Evolutionary conservation across 2,329 filamentous ascomycete genomes (phyloP).

Genomic region (Nemania abortiva): DNA sequence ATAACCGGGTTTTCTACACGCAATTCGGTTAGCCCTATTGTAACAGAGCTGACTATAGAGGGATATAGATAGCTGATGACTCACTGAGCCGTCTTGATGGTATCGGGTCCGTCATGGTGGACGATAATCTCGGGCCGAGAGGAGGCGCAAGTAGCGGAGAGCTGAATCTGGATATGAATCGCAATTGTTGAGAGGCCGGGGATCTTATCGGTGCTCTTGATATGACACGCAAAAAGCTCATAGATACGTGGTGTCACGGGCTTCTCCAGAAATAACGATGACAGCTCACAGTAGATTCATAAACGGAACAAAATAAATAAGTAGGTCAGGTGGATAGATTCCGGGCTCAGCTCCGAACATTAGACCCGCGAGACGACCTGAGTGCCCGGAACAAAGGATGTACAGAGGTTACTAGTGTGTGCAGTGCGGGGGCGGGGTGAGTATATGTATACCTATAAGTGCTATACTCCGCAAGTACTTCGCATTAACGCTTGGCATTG

Average conservation of each 20-base stretch:
- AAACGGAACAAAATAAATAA: not conserved
- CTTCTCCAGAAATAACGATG: not conserved
- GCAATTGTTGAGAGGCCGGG: constrained; percentile 3
- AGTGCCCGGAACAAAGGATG: constrained; percentile 15
- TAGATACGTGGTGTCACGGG: not conserved
- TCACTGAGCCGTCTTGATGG: constrained; percentile 45
- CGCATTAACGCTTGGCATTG: not conserved
- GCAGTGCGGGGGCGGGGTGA: constrained; percentile 21
- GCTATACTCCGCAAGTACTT: not conserved
- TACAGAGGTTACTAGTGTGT: not conserved
- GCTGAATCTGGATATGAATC: not conserved
- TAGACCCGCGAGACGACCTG: constrained; percentile 1
- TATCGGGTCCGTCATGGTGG: constrained; percentile 39
- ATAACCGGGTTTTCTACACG: constrained; percentile 61
- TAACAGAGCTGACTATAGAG: not conserved
- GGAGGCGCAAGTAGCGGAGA: constrained; percentile 10
- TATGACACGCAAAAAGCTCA: constrained; percentile 23
- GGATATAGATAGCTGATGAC: constrained; percentile 24
- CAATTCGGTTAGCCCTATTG: constrained; percentile 30
- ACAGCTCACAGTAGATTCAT: not conserved
- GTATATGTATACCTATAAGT: not conserved
- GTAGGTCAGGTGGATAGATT: not conserved
- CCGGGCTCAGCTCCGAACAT: constrained; percentile 3
- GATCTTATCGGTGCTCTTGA: constrained; percentile 12
- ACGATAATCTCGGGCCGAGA: constrained; percentile 36